phyloP scores from a whole-genome alignment of 1,284 basidiomycete species.

The Fomes fomentarius region DNA sequence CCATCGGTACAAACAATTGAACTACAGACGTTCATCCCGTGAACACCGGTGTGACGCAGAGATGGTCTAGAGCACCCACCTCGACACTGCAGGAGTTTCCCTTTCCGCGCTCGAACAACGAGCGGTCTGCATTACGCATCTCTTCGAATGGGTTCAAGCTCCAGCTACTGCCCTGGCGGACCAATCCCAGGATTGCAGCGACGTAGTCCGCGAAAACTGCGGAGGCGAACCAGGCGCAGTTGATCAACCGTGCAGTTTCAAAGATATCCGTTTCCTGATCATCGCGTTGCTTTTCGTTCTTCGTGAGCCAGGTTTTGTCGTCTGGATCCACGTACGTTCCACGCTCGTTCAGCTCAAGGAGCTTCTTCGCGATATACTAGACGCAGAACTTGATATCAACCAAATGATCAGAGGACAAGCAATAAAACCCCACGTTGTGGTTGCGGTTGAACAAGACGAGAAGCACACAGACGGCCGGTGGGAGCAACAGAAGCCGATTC shows the following conservation, averaged over 20 bases:
- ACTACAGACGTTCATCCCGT: conserved; percentile 43
- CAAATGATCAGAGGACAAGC: too few relatives aligned
- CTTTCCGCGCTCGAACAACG: conserved; percentile 71
- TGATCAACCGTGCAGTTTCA: conserved; percentile 77
- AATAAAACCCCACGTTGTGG: conserved; percentile 89
- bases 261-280: conserved; percentile 83
- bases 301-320: conserved; percentile 31
- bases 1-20: conserved; percentile 85
- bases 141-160: conserved; percentile 75
- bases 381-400: too few relatives aligned
- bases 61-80: conserved; percentile 39
- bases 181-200: conserved; percentile 72
- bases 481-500: conserved; percentile 78
- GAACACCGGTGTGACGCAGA: too few relatives aligned
- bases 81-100: conserved; percentile 80
- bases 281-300: conserved; percentile 40
- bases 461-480: conserved; percentile 74
- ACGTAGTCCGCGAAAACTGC: conserved; percentile 80
- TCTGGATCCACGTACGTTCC: conserved; percentile 49
- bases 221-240: conserved; percentile 76
- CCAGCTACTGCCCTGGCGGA: conserved; percentile 72
- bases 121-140: conserved; percentile 62
- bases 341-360: conserved; percentile 81
- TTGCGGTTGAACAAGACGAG: conserved; percentile 83
- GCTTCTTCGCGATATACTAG: conserved; percentile 78